Conservation (phyloP, 331 rosid species). For the Telfairia occidentalis region DNA sequence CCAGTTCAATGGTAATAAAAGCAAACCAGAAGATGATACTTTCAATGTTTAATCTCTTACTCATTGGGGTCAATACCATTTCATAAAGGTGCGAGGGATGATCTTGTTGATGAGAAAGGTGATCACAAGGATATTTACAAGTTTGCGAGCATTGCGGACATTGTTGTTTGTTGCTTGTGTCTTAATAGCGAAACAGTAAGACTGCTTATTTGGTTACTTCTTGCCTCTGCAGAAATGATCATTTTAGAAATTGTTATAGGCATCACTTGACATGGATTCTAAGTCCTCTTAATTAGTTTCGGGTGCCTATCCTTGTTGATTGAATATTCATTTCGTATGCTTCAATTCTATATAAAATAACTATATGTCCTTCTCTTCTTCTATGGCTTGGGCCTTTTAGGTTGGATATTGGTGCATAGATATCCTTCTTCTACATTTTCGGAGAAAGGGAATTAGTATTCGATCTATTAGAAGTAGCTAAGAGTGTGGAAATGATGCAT, state of each 20-base stretch:
- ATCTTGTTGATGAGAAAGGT: slow-evolving; percentile 65
- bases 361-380: too few species aligned
- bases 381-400: too few species aligned
- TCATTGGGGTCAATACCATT: neutral
- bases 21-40: neutral
- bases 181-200: slow-evolving; percentile 65
- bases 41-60: neutral
- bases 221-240: neutral
- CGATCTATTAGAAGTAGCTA: too few species aligned
- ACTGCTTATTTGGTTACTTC: neutral
- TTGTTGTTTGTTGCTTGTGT: slow-evolving; percentile 64
- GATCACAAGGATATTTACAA: slow-evolving; percentile 50
- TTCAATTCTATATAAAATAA: neutral
- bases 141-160: slow-evolving; percentile 74
- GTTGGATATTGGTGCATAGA: too few species aligned
- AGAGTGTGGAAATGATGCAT: too few species aligned
- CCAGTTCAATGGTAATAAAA: slow-evolving; percentile 22
- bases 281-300: neutral
- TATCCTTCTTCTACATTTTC: too few species aligned
- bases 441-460: too few species aligned
- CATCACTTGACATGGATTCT: neutral
- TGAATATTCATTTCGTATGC: neutral
- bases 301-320: neutral
- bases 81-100: slow-evolving; percentile 19
- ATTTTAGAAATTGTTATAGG: neutral